These are phyloP conservation scores for Scytalidium sp. DNA, from an alignment of 2,329 filamentous ascomycete genomes.

Conservation along the genomic window DNA sequence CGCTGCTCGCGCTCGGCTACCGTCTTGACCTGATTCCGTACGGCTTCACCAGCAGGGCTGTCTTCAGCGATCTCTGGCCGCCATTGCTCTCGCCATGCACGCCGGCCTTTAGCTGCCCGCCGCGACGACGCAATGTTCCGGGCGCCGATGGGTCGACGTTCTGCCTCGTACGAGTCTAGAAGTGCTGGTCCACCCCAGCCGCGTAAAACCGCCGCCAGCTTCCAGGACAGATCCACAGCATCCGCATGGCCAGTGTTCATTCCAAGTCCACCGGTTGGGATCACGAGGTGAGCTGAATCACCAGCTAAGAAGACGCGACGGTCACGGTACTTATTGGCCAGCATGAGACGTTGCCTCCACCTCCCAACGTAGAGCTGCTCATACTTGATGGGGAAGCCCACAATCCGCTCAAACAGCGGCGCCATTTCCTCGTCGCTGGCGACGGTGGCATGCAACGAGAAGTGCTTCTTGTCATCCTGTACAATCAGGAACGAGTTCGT, in stretches of 20 bases:
- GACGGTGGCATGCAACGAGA: too few species aligned
- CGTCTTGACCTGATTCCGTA: too few species aligned
- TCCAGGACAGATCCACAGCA: constrained; percentile 33
- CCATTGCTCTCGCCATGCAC: too few species aligned
- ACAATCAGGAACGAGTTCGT: too few species aligned
- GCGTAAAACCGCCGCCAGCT: constrained; percentile 34
- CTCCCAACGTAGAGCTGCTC: constrained; percentile 30
- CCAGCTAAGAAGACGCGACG: constrained; percentile 33
- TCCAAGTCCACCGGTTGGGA: constrained; percentile 33
- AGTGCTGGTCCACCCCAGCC: constrained; percentile 30
- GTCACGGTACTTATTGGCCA: constrained; percentile 37
- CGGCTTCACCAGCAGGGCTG: too few species aligned
- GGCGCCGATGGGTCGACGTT: constrained; percentile 46
- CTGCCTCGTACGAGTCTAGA: constrained; percentile 44
- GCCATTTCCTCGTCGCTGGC: constrained; percentile 14
- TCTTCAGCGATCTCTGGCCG: too few species aligned
- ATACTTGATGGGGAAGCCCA: constrained; percentile 25
- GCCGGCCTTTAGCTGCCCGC: too few species aligned
- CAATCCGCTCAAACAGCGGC: constrained; percentile 18
- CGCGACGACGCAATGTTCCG: too few species aligned
- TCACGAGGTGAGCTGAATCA: constrained; percentile 34
- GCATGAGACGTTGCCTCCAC: constrained; percentile 28
- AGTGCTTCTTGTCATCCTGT: too few species aligned
- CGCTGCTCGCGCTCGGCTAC: too few species aligned
- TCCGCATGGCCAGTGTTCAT: constrained; percentile 36